Evolutionary conservation across 2,329 filamentous ascomycete species (phyloP).

Genomic region (Penicillium brevicompactum): DNA sequence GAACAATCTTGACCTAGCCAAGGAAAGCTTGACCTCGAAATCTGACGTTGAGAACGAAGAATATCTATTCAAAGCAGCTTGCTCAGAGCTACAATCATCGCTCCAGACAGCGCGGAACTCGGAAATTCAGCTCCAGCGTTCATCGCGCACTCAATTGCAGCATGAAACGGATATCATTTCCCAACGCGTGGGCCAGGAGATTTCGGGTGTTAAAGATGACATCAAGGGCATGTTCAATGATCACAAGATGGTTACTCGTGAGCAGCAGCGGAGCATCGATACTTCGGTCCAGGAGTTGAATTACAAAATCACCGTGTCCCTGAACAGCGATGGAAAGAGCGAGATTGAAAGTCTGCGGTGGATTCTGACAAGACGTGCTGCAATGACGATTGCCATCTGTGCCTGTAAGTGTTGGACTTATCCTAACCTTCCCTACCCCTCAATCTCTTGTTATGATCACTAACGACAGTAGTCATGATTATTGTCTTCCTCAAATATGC

Average conservation of each 20-base stretch:
- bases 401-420: slow-evolving; percentile 44
- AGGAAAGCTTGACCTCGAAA: slow-evolving; percentile 80
- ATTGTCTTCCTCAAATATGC: slow-evolving; percentile 50
- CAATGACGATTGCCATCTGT: slow-evolving; percentile 58
- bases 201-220: slow-evolving; percentile 79
- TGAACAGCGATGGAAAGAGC: slow-evolving; percentile 88
- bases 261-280: slow-evolving; percentile 84
- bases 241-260: slow-evolving; percentile 85
- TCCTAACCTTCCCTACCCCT: background rate
- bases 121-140: slow-evolving; percentile 77
- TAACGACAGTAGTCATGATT: slow-evolving; percentile 46
- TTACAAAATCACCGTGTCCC: slow-evolving; percentile 88
- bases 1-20: slow-evolving; percentile 78
- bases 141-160: slow-evolving; percentile 81
- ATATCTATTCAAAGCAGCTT: slow-evolving; percentile 92
- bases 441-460: background rate
- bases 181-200: slow-evolving; percentile 82
- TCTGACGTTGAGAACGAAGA: slow-evolving; percentile 92
- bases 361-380: slow-evolving; percentile 71
- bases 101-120: slow-evolving; percentile 75
- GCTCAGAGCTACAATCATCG: slow-evolving; percentile 86
- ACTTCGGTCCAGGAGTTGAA: slow-evolving; percentile 91
- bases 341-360: slow-evolving; percentile 90
- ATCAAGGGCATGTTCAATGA: slow-evolving; percentile 97
- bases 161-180: slow-evolving; percentile 93